phyloP scores from a whole-genome alignment of 2,329 filamentous ascomycete genomes.

The Alternaria conjuncta region DNA sequence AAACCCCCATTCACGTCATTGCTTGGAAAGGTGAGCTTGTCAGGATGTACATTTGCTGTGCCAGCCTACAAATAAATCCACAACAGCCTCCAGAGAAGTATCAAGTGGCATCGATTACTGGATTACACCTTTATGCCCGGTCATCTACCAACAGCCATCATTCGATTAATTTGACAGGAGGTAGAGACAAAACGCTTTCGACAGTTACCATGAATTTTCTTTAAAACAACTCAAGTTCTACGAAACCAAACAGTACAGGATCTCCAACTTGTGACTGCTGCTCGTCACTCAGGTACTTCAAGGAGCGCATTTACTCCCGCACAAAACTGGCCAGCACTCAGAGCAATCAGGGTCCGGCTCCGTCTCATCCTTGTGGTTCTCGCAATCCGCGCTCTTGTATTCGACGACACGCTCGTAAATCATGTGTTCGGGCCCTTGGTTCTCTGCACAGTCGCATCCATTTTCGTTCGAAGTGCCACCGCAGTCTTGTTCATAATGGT shows the following conservation, averaged over 20 bases:
- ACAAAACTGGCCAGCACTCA: neutral
- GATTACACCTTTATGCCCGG: no score
- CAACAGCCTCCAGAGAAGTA: no score
- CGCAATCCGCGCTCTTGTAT: neutral
- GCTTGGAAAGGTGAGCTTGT: no score
- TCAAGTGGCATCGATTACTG: no score
- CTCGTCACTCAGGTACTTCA: neutral
- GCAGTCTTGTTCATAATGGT: neutral
- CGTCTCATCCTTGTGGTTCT: neutral
- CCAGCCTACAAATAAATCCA: no score
- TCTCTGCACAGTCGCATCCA: neutral
- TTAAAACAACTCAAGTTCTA: no score
- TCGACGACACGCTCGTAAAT: neutral
- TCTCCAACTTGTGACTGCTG: neutral
- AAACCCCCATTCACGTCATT: no score
- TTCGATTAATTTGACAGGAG: no score
- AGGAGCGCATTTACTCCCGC: neutral
- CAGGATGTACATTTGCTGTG: no score
- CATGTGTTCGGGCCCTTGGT: neutral
- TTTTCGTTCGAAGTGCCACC: neutral
- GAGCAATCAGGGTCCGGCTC: neutral
- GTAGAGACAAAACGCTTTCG: no score
- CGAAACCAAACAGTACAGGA: neutral
- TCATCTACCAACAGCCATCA: no score
- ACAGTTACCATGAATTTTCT: no score